These are phyloP conservation scores for Candida loeiensis DNA, from an alignment of 805 yeast species.

Conservation along the genomic window DNA sequence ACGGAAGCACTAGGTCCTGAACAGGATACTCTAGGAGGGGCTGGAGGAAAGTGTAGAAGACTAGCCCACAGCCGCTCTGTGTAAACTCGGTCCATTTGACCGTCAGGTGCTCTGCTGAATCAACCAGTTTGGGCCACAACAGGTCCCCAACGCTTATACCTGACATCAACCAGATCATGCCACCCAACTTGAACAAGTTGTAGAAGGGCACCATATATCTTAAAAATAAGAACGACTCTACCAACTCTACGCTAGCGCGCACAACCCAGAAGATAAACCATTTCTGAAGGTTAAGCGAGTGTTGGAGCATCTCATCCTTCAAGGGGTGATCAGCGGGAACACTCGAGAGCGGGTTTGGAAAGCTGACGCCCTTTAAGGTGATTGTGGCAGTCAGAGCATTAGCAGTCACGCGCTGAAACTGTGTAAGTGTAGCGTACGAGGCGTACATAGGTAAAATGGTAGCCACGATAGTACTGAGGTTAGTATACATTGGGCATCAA, in stretches of 20 bases:
- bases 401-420: constrained; percentile 32
- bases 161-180: constrained; percentile 3
- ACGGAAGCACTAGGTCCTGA: constrained; percentile 1
- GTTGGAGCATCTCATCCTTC: constrained; percentile 7
- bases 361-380: constrained; percentile 35
- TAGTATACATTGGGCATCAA: too few relatives aligned
- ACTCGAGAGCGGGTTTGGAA: constrained; percentile 27
- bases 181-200: constrained; percentile 39
- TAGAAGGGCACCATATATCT: constrained; percentile 53
- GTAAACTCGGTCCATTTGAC: constrained; percentile 26
- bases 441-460: constrained; percentile 58
- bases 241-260: constrained; percentile 39
- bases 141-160: constrained; percentile 4
- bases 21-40: constrained; percentile 25
- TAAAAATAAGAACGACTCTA: constrained; percentile 44
- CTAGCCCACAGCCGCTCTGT: constrained; percentile 30
- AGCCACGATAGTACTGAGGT: constrained; percentile 34
- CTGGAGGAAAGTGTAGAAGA: constrained; percentile 24
- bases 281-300: constrained; percentile 24
- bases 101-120: constrained; percentile 5
- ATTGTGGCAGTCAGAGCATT: constrained; percentile 27
- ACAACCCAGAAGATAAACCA: constrained; percentile 64
- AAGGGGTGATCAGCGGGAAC: constrained; percentile 1
- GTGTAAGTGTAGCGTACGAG: constrained; percentile 54
- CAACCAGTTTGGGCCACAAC: constrained; percentile 2